These are phyloP conservation scores for Simmondsia chinensis DNA, from an alignment of 148 eudicot species.

Conservation along the genomic window DNA sequence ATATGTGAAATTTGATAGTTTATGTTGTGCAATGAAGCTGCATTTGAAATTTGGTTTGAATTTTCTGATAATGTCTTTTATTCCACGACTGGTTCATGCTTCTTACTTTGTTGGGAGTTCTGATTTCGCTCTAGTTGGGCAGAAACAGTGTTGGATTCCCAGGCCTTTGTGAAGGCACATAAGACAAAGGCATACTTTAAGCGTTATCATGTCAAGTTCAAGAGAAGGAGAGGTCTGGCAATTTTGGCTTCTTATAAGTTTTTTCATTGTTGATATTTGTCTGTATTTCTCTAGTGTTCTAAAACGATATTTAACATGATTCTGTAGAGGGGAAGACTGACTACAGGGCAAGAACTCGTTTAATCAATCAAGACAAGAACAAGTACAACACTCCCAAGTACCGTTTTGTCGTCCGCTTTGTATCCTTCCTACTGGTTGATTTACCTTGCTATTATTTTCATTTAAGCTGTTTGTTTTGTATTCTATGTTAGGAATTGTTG, in stretches of 20 bases:
- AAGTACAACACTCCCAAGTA: conserved; percentile 77
- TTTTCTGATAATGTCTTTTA: too few relatives aligned
- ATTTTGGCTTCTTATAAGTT: not conserved
- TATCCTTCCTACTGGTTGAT: conserved; percentile 21
- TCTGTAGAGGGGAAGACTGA: conserved; percentile 55
- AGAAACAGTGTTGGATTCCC: too few relatives aligned
- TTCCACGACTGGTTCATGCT: too few relatives aligned
- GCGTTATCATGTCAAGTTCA: conserved; percentile 65
- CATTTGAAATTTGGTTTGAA: too few relatives aligned
- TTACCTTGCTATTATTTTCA: not conserved
- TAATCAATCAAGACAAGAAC: conserved; percentile 84
- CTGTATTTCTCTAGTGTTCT: not conserved
- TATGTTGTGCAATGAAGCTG: too few relatives aligned
- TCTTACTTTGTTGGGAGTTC: too few relatives aligned
- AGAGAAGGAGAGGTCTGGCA: conserved; percentile 51
- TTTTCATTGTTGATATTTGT: not conserved
- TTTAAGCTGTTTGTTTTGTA: not conserved
- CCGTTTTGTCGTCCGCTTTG: conserved; percentile 71
- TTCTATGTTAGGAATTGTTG: not conserved
- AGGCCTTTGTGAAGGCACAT: conserved; percentile 58
- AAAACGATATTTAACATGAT: not conserved
- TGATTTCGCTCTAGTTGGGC: too few relatives aligned
- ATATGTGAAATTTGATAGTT: too few relatives aligned
- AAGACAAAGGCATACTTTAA: conserved; percentile 56
- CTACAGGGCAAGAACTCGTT: conserved; percentile 48